Percentiles rank a stretch among this genome's conserved stretches.
Evolutionary conservation across 176 grass and related monocot species (phyloP).

Genomic region (Avena atlantica): DNA sequence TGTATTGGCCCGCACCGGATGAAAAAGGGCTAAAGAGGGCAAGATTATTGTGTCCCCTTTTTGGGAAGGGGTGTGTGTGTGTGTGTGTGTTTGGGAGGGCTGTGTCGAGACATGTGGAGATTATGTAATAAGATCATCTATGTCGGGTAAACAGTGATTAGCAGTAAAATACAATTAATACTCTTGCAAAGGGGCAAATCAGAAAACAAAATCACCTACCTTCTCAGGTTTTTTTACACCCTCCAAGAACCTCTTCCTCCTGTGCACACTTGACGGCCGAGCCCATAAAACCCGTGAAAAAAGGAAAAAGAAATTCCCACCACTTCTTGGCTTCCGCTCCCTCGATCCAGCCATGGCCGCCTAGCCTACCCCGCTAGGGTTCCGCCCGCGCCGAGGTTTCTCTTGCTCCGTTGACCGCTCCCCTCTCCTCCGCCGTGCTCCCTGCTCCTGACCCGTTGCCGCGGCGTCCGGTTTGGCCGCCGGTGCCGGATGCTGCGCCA

Average conservation of each 20-base stretch:
- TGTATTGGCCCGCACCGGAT: too few relatives aligned
- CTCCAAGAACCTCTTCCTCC: slow-evolving; percentile 18
- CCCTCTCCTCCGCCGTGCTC: not conserved
- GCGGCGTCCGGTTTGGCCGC: slow-evolving; percentile 35
- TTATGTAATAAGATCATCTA: too few relatives aligned
- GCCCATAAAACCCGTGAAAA: slow-evolving; percentile 38
- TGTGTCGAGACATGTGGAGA: too few relatives aligned
- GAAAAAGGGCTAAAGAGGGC: too few relatives aligned
- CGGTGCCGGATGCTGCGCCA: slow-evolving; percentile 31
- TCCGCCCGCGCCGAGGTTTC: slow-evolving; percentile 8
- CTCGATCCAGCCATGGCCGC: slow-evolving; percentile 62
- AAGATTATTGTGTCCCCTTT: too few relatives aligned
- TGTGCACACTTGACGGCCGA: not conserved
- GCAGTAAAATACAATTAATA: too few relatives aligned
- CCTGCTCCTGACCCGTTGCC: slow-evolving; percentile 14
- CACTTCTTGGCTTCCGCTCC: slow-evolving; percentile 29
- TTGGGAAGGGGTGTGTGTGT: too few relatives aligned
- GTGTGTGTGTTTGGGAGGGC: too few relatives aligned
- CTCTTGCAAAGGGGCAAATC: not conserved
- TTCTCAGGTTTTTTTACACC: slow-evolving; percentile 23
- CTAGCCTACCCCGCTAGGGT: slow-evolving; percentile 45
- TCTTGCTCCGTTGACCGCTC: not conserved
- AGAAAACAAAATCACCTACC: slow-evolving; percentile 8
- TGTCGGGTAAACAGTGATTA: too few relatives aligned
- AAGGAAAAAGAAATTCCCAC: slow-evolving; percentile 18